Base-by-base conservation (phyloP, 1,139 yeast genomes). In the Taphrina confusa region DNA sequence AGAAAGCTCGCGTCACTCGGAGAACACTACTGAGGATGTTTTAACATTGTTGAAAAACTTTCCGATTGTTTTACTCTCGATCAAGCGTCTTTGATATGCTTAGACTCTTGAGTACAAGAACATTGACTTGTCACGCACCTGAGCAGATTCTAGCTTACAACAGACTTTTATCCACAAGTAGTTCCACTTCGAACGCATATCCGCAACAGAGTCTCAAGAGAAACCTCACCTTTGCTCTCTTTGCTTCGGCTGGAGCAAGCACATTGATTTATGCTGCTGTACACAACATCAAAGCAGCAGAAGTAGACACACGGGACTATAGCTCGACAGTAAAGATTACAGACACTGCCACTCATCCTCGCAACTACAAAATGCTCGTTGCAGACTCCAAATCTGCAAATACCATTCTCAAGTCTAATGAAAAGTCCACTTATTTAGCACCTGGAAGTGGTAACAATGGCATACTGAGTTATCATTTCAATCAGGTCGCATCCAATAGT, bases 401-500 rank as follows among this genome's bases (percentile, higher is more conserved):
- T 14, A 44, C 39, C 8, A 4, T 54, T n/a, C 36, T 54, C 27
- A 27, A 33, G 14, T 22, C 51, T 34, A 54, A 54, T 23, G 51
- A 54, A 20, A 54, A 18, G 6, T 44, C 44, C 16, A 16, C 25
- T 1, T 14, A 11, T 8, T 18, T 34, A 4, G n/a, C 16, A 3
- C 34, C 25, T 14, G 58, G 58, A 4, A 31, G 44, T 34, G 52
- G 30, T 8, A 31, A 22, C 22, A 18, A 22, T 66, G 97, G 97
- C n/a, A 92, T 92, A 16, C 73, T 83, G n/a, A 78, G 98, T 61
- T 91, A 90, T 69, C 98, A 94, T 70, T 81, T 89, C 33, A 82
- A 95, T 54, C 98, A 92, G 73, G 75, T 92, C 62, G 87, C 97
- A 6, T 85, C 95, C 44, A 94, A 92, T 72, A 83, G 86, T 50